Evolutionary conservation across 2,329 filamentous ascomycete species (phyloP).

Genomic region (Verticillium klebahnii): DNA sequence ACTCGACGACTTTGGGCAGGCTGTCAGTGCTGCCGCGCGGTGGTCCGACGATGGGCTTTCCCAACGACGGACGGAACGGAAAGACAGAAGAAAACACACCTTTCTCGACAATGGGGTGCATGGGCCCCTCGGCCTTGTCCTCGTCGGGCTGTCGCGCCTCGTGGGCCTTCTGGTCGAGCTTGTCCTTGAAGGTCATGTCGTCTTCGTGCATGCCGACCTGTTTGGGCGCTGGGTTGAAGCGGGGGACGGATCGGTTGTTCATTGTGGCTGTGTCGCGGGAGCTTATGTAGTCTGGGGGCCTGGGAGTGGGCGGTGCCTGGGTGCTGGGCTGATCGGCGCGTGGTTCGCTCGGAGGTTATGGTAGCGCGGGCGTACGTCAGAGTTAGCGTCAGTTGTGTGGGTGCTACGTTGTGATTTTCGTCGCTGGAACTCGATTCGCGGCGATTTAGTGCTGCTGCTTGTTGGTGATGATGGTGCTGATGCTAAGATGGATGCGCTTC

Average conservation of each 20-base stretch:
- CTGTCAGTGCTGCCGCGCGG: conserved; percentile 4
- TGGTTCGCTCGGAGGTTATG: background rate
- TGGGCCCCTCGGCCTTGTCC: conserved; percentile 13
- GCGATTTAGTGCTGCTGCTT: background rate
- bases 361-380: background rate
- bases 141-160: conserved; percentile 22
- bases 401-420: background rate
- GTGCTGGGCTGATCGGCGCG: background rate
- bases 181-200: conserved; percentile 32
- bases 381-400: background rate
- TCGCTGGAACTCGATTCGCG: background rate
- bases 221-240: background rate
- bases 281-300: background rate
- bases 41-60: too few species aligned
- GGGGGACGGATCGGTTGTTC: background rate
- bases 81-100: conserved; percentile 21
- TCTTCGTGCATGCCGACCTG: background rate
- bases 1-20: conserved; percentile 31
- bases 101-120: conserved; percentile 36
- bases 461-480: too few species aligned
- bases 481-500: too few species aligned
- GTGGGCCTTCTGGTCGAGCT: conserved; percentile 37
- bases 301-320: background rate
- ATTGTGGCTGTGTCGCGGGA: background rate
- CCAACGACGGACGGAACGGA: background rate